Evolutionary conservation across 108 stramenopile genomes (phyloP), one percentile per base, ranked within the genome.

Genomic region (Asterionellopsis glacialis): DNA sequence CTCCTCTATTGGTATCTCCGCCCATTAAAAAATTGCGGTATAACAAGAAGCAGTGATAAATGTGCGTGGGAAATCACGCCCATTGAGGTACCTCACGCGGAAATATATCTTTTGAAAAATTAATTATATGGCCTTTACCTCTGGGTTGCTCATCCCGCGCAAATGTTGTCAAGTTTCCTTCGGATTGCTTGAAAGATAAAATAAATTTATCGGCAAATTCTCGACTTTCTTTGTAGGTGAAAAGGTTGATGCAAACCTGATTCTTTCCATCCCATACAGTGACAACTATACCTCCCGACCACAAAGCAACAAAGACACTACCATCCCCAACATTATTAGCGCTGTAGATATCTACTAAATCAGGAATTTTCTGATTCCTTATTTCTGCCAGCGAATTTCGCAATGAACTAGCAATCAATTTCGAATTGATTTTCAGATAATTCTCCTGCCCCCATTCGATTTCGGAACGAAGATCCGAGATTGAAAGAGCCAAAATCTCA

Each of bases 231-330:
- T 72, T 64, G 24, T 71, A 74, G 15, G 78, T 69, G 60, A 83
- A 88, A 13, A 85, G 41, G 54, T 88, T 88, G 19, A 83, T 56
- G 44, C 79, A 72, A 33, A 88, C 58, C 39, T 77, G 77, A 15
- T 38, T 51, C 25, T 52, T 55, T 39, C 87, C 87, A 64, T 88
- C 87, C 83, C 84, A 88, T 18, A 78, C 68, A 10, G 70, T 54
- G 13, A 67, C 51, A 10, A 77, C 48, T 28, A 57, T 72, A 19
- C 73, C 83, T 40, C 51, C 55, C 0, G 55, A 27, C 24, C 60
- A 67, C 53, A 69, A 33, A 0, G 68, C 76, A 48, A 80, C 48
- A 45, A 63, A 57, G 11, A 85, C 58, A 33, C 57, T 55, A 33
- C 90, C 90, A 26, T 92, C 72, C 16, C 87, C 87, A 23, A 84